Evolutionary conservation across 345 rosid species (phyloP).

Genomic region (Bretschneidera sinensis): DNA sequence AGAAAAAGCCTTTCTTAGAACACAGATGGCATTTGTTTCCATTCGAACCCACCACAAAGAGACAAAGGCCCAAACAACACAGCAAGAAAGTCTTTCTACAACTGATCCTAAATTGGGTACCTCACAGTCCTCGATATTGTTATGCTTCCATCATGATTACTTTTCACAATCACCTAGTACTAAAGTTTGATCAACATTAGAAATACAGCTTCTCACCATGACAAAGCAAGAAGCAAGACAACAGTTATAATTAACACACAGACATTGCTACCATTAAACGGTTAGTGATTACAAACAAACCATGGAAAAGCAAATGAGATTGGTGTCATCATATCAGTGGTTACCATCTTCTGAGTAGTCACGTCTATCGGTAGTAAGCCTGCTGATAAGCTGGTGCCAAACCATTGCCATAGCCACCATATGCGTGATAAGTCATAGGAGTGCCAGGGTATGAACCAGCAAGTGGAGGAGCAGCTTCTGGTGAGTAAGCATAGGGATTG

Average conservation of each 20-base stretch:
- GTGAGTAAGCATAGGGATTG: slow-evolving; percentile 53
- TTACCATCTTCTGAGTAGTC: slow-evolving; percentile 55
- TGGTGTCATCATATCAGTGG: slow-evolving; percentile 61
- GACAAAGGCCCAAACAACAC: neutral
- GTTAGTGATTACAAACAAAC: slow-evolving; percentile 86
- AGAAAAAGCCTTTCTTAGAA: neutral
- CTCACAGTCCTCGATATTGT: slow-evolving; percentile 29
- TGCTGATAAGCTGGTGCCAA: slow-evolving; percentile 71
- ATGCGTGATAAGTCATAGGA: slow-evolving; percentile 58
- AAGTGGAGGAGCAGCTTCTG: slow-evolving; percentile 51
- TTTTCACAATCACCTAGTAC: slow-evolving; percentile 58
- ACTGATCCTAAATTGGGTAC: slow-evolving; percentile 23
- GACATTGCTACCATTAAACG: slow-evolving; percentile 54
- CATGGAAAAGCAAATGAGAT: slow-evolving; percentile 40
- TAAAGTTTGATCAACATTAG: slow-evolving; percentile 51
- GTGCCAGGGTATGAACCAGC: slow-evolving; percentile 48
- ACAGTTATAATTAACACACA: slow-evolving; percentile 54
- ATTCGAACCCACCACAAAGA: neutral
- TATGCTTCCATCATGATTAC: slow-evolving; percentile 36
- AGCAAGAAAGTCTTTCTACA: slow-evolving; percentile 20
- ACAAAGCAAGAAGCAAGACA: slow-evolving; percentile 30
- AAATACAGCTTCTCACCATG: slow-evolving; percentile 49
- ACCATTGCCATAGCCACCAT: slow-evolving; percentile 48
- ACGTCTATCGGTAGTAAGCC: slow-evolving; percentile 81
- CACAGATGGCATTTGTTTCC: neutral